Evolutionary conservation across 2,329 filamentous ascomycete genomes (phyloP).

Genomic region (Clonostachys rosea): DNA sequence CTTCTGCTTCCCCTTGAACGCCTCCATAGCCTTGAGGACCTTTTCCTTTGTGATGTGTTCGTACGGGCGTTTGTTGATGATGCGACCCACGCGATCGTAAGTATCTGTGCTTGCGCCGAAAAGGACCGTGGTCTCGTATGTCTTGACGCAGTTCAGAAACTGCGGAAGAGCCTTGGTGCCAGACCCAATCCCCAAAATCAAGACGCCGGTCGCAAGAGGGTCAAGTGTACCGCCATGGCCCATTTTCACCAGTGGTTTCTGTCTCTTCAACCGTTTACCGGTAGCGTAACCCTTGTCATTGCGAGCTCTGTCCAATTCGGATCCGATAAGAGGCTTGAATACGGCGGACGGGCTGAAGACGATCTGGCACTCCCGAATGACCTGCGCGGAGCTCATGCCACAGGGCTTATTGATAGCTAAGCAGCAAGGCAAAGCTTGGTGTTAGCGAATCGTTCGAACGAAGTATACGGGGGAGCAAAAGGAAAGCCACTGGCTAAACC

Average conservation of each 20-base stretch:
- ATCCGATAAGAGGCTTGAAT: conserved; percentile 73
- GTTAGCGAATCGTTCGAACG: too few species aligned
- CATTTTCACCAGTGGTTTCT: conserved; percentile 72
- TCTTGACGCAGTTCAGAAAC: conserved; percentile 88
- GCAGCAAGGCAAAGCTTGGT: neutral
- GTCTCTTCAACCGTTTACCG: conserved; percentile 54
- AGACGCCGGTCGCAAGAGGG: conserved; percentile 86
- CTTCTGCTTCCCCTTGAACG: conserved; percentile 78
- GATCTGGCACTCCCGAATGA: conserved; percentile 81
- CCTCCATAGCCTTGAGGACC: conserved; percentile 70
- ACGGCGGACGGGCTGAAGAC: conserved; percentile 76
- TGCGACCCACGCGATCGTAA: conserved; percentile 82
- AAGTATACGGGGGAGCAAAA: too few species aligned
- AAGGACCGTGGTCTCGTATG: conserved; percentile 82
- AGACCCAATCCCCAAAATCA: conserved; percentile 81
- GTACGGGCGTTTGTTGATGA: conserved; percentile 71
- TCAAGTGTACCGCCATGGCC: conserved; percentile 96
- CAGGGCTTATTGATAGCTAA: conserved; percentile 90
- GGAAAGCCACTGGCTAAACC: too few species aligned
- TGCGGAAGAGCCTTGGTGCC: conserved; percentile 78
- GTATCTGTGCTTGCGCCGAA: conserved; percentile 92
- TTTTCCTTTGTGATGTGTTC: conserved; percentile 74
- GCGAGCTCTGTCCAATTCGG: conserved; percentile 56
- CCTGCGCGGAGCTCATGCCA: conserved; percentile 82
- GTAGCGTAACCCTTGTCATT: conserved; percentile 49